Percentiles rank a stretch among this genome's conserved stretches.
These are phyloP conservation scores for Gracilariopsis chorda DNA, from an alignment of 23 red algal species.

Conservation along the genomic window DNA sequence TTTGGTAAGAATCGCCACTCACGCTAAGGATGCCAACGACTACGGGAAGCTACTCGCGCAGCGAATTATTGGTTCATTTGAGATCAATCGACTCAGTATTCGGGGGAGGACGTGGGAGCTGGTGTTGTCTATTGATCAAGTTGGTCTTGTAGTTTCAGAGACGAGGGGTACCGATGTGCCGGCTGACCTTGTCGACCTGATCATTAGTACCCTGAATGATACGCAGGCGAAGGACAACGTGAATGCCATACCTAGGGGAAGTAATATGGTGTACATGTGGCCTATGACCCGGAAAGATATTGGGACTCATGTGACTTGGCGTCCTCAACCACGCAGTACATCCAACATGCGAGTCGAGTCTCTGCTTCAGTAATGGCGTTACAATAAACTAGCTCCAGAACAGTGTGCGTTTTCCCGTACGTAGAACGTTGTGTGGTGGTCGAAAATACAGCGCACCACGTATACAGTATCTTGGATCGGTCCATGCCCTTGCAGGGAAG, in stretches of 20 bases:
- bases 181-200: background rate
- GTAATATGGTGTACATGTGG: conserved; percentile 15
- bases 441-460: too few relatives aligned
- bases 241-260: background rate
- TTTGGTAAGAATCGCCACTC: background rate
- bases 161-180: background rate
- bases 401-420: too few relatives aligned
- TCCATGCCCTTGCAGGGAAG: too few relatives aligned
- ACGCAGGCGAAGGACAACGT: background rate
- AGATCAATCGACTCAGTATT: background rate
- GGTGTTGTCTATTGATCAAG: background rate
- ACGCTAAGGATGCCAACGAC: background rate
- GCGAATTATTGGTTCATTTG: background rate
- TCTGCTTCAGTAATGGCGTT: too few relatives aligned
- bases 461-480: too few relatives aligned
- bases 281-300: background rate
- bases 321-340: background rate
- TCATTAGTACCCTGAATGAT: background rate
- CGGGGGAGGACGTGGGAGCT: background rate
- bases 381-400: too few relatives aligned
- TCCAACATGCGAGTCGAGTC: too few relatives aligned
- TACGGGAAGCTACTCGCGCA: background rate
- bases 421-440: too few relatives aligned
- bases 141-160: background rate
- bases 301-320: background rate